These are phyloP conservation scores for Allomyces macrogynus DNA, from an alignment of 192 early-diverging fungal species.

Conservation along the genomic window DNA sequence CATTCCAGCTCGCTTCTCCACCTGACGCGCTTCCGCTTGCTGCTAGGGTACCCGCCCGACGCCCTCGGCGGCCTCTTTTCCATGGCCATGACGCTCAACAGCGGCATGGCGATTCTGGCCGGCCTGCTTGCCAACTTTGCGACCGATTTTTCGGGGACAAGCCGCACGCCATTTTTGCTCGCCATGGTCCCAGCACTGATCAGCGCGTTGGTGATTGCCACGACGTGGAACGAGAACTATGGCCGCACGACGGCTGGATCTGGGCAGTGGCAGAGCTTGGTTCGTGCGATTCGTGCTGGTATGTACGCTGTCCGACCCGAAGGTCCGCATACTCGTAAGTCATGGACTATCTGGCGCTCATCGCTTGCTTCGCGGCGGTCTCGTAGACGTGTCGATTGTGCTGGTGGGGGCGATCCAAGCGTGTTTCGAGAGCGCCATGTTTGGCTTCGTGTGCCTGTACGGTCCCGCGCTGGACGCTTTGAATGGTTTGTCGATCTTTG, in stretches of 20 bases:
- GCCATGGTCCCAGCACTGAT: neutral
- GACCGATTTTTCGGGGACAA: neutral
- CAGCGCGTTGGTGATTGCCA: neutral
- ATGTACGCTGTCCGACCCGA: too few relatives aligned
- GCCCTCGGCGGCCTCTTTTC: neutral
- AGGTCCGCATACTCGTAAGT: too few relatives aligned
- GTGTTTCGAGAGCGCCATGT: constrained; percentile 27
- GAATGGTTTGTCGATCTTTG: neutral
- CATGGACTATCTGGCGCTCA: too few relatives aligned
- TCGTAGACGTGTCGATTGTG: constrained; percentile 11
- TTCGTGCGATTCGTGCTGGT: too few relatives aligned
- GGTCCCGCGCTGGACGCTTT: constrained; percentile 15
- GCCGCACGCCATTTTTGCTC: neutral
- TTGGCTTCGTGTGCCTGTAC: constrained; percentile 26
- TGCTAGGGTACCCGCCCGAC: too few relatives aligned
- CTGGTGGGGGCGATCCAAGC: constrained; percentile 23
- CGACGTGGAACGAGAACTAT: neutral
- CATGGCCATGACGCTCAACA: constrained; percentile 1
- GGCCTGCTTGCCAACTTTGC: neutral
- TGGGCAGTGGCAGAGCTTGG: too few relatives aligned
- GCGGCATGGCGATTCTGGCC: neutral
- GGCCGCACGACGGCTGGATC: neutral
- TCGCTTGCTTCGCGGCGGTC: too few relatives aligned
- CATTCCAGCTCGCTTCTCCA: too few relatives aligned
- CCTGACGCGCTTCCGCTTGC: too few relatives aligned